Conservation (phyloP, 2,329 filamentous ascomycete genomes). For the Cladosporium velox region DNA sequence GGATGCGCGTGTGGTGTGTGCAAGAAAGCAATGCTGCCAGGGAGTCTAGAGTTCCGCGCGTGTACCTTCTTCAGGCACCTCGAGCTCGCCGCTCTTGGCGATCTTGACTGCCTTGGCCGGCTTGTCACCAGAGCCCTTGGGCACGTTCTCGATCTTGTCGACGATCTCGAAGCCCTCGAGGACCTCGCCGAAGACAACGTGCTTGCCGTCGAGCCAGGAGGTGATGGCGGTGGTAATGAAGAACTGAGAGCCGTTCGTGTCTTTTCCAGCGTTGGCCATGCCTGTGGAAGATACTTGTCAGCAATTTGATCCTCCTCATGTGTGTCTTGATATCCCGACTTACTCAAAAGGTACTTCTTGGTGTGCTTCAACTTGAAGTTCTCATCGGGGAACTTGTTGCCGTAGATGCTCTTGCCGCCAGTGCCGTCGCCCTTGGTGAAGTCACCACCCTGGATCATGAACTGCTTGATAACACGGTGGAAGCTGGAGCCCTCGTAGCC, state of each 20-base stretch:
- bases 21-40: slow-evolving; percentile 3
- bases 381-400: slow-evolving; percentile 80
- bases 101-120: slow-evolving; percentile 72
- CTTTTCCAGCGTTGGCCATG: slow-evolving; percentile 82
- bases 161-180: slow-evolving; percentile 82
- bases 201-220: slow-evolving; percentile 77
- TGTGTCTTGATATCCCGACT: slow-evolving; percentile 29
- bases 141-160: slow-evolving; percentile 72
- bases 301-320: neutral
- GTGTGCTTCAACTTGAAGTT: slow-evolving; percentile 94
- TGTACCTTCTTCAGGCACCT: slow-evolving; percentile 88
- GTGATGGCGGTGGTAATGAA: slow-evolving; percentile 86
- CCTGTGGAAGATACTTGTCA: slow-evolving; percentile 43
- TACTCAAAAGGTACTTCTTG: slow-evolving; percentile 77
- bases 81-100: slow-evolving; percentile 78
- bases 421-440: slow-evolving; percentile 82
- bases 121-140: slow-evolving; percentile 68
- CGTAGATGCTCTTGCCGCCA: slow-evolving; percentile 87
- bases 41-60: slow-evolving; percentile 76
- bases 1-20: neutral
- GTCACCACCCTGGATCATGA: slow-evolving; percentile 92
- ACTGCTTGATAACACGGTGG: slow-evolving; percentile 87
- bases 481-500: slow-evolving; percentile 80
- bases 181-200: slow-evolving; percentile 88
- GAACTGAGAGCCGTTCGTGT: slow-evolving; percentile 88